Base-by-base conservation (phyloP, 768 basidiomycete species). In the Xerocomus brunneocitrinus region DNA sequence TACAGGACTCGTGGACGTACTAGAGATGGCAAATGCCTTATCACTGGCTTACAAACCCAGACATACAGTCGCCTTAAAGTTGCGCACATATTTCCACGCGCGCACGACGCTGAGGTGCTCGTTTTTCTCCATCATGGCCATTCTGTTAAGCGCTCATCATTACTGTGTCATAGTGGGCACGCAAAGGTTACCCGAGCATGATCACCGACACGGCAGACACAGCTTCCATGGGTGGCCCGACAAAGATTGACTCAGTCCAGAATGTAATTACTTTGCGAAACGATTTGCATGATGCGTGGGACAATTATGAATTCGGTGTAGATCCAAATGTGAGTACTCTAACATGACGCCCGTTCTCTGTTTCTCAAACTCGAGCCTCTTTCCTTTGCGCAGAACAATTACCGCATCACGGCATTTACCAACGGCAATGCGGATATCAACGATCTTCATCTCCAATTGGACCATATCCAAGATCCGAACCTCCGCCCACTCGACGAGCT, bases 401-500 rank as follows among this genome's bases (percentile, higher is more conserved):
- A 71, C 43, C 58, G 59, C 14, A 62, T 71, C 43, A 66, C 64
- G 14, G 61, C 62, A 19, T 71, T 71, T 57, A 61, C 58, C 28
- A 55, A 61, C 35, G 67, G 66, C 3, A 56, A 60, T 36, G 61
- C 47, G 34, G 62, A 65, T 56, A 59, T 71, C 54, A 51, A 64
- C 44, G 67, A 68, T 30, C 53, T 50, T 3, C 24, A 30, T 35
- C 62, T 69, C 41, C 52, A 58, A 10, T 58, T 68, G 59, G 47
- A 68, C 52, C 70, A 71, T 47, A 71, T 71, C 44, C 25, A 55
- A 22, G 64, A 68, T 49, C 62, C 63, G 5, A 65, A 28, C 10
- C 30, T 66, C 14, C 65, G 67, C 43, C 70, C 71, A 9, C 64
- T 72, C 16, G 67, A 72, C 44, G 63, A 66, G 43, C 61, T 69